Percentiles rank a stretch among this genome's conserved stretches.
phyloP scores from a whole-genome alignment of 2,329 filamentous ascomycete species.

The Colletotrichum sojae region DNA sequence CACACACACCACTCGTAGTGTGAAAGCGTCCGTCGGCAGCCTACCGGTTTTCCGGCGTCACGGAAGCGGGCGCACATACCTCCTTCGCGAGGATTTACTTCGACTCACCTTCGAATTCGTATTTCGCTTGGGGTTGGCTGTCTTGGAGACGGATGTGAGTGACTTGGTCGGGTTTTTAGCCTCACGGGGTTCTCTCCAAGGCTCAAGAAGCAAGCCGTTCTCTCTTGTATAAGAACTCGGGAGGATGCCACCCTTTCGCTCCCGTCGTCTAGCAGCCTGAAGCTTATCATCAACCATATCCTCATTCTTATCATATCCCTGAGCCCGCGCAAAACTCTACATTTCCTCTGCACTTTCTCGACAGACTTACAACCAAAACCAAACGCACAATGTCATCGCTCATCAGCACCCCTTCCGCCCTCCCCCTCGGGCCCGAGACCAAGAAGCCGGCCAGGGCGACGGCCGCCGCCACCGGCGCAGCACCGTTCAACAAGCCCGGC shows the following conservation, averaged over 20 bases:
- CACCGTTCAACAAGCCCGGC: background rate
- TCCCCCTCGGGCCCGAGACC: background rate
- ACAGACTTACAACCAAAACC: background rate
- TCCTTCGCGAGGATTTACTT: background rate
- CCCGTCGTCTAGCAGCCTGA: background rate
- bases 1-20: no score
- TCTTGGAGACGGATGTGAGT: background rate
- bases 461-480: background rate
- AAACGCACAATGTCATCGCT: slow-evolving; percentile 9
- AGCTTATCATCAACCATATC: background rate
- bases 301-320: background rate
- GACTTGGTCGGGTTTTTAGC: background rate
- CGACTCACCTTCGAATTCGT: background rate
- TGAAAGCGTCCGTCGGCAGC: background rate
- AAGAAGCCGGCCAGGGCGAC: background rate
- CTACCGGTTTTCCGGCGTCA: background rate
- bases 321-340: background rate
- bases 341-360: background rate
- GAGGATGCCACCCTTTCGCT: background rate
- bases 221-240: background rate
- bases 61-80: background rate
- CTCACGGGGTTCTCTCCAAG: background rate
- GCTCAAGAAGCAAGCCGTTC: no score
- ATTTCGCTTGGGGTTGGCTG: background rate
- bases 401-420: background rate